Conservation (phyloP, 208 protist species). For the Tetramitus jugosus region DNA sequence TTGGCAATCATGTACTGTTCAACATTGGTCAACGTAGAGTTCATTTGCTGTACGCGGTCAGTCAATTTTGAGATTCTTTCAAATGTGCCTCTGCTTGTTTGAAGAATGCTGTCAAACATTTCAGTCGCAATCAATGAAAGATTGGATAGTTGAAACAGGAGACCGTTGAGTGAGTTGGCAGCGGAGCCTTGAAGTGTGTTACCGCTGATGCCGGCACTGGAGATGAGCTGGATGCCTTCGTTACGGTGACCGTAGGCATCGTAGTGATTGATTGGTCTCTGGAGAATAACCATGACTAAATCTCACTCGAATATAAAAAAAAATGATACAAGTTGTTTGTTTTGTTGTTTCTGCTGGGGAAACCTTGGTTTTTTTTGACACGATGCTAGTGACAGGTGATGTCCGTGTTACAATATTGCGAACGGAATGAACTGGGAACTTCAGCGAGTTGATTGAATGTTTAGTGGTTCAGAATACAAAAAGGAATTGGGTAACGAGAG, state of each 20-base stretch:
- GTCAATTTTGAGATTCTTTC: neutral
- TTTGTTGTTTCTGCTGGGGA: too few species aligned
- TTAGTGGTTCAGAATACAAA: too few species aligned
- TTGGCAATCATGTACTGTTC: slow-evolving; percentile 3
- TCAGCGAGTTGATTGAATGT: too few species aligned
- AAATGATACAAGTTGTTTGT: too few species aligned
- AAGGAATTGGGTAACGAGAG: too few species aligned
- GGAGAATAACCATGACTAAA: neutral
- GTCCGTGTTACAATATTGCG: too few species aligned
- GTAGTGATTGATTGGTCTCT: neutral
- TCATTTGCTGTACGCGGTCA: neutral
- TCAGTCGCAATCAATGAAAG: neutral
- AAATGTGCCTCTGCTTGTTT: neutral
- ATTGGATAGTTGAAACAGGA: slow-evolving; percentile 1
- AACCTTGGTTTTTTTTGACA: too few species aligned
- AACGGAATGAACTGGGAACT: too few species aligned
- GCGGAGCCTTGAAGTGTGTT: neutral
- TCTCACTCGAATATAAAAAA: too few species aligned
- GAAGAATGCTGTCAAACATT: neutral
- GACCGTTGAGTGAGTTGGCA: neutral
- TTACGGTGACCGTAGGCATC: neutral
- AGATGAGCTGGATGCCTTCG: neutral
- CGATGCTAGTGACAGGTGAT: too few species aligned
- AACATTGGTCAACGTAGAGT: neutral
- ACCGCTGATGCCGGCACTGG: neutral